Conservation (phyloP, 176 grass and related monocot species). For the Oropetium thomaeum region DNA sequence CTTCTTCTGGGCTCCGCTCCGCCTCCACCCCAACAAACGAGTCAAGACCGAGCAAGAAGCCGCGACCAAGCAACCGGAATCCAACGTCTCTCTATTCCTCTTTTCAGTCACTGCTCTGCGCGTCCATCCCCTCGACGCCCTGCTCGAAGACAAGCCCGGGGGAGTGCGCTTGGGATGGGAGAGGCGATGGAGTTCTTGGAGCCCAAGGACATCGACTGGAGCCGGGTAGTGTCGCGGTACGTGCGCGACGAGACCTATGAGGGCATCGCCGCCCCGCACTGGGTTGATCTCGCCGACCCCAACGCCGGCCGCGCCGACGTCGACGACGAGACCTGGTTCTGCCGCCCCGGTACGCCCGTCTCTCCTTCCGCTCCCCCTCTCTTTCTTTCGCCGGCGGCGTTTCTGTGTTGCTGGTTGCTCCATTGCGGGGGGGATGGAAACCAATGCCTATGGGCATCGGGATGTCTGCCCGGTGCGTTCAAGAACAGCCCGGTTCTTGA, state of each 20-base stretch:
- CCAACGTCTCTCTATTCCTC: conserved; percentile 1
- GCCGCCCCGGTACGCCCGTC: conserved; percentile 58
- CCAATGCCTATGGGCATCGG: neutral
- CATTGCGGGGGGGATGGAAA: neutral
- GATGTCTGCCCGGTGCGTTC: neutral
- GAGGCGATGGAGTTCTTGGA: conserved; percentile 60
- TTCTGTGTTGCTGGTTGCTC: neutral
- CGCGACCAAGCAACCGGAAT: neutral
- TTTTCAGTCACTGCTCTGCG: neutral
- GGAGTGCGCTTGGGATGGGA: neutral
- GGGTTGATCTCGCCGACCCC: conserved; percentile 66
- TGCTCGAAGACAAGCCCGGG: neutral
- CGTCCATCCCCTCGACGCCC: neutral
- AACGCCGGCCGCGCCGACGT: conserved; percentile 37
- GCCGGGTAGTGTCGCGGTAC: conserved; percentile 65
- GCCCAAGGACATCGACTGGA: conserved; percentile 94
- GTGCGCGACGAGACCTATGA: conserved; percentile 87
- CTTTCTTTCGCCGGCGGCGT: neutral
- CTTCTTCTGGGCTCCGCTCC: conserved; percentile 4
- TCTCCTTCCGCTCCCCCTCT: neutral
- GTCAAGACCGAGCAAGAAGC: conserved; percentile 30
- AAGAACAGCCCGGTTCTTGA: conserved; percentile 18
- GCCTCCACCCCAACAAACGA: conserved; percentile 12
- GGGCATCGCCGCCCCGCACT: conserved; percentile 79
- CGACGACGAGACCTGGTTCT: conserved; percentile 88